A percentile compares a stretch with the other conserved stretches of the same genome.
Evolutionary conservation across 2,329 filamentous ascomycete genomes (phyloP).

Genomic region (Byssoonygena ceratinophila): DNA sequence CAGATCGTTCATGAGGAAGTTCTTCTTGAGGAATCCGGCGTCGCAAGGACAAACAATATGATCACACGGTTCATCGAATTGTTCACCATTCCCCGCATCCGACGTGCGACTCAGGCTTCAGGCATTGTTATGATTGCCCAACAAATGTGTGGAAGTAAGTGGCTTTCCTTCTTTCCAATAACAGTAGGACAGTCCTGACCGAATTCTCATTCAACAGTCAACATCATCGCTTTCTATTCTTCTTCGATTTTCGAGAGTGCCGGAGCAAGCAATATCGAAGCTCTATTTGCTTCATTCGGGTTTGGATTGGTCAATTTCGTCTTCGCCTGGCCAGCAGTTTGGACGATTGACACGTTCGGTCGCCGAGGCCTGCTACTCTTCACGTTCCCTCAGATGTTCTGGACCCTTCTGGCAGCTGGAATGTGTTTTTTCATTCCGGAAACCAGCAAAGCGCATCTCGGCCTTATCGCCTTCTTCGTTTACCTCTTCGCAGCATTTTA

Average conservation of each 20-base stretch:
- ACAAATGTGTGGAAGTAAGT: constrained; percentile 29
- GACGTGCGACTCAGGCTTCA: constrained; percentile 24
- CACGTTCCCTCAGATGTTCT: constrained; percentile 59
- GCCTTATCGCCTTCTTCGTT: constrained; percentile 50
- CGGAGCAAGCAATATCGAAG: constrained; percentile 41
- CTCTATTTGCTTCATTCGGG: constrained; percentile 52
- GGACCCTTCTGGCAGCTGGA: constrained; percentile 53
- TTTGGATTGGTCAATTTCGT: constrained; percentile 55
- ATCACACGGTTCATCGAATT: constrained; percentile 30
- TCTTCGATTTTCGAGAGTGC: constrained; percentile 32
- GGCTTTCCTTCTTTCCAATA: constrained; percentile 16
- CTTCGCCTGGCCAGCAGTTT: constrained; percentile 53
- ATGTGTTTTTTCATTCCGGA: constrained; percentile 46
- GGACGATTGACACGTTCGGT: constrained; percentile 58
- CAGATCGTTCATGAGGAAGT: constrained; percentile 28
- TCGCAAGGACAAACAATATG: constrained; percentile 40
- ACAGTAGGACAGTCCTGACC: constrained; percentile 8
- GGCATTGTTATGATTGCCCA: constrained; percentile 27
- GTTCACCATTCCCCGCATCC: constrained; percentile 25
- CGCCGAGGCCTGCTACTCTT: constrained; percentile 52
- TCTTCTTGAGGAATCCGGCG: constrained; percentile 31
- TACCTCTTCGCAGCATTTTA: constrained; percentile 57
- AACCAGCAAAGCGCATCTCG: constrained; percentile 38
- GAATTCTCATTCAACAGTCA: constrained; percentile 35
- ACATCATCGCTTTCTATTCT: constrained; percentile 63